A percentile compares a stretch with the other conserved stretches of the same genome.
These are phyloP conservation scores for Claviceps monticola DNA, from an alignment of 2,329 filamentous ascomycete species.

Conservation along the genomic window DNA sequence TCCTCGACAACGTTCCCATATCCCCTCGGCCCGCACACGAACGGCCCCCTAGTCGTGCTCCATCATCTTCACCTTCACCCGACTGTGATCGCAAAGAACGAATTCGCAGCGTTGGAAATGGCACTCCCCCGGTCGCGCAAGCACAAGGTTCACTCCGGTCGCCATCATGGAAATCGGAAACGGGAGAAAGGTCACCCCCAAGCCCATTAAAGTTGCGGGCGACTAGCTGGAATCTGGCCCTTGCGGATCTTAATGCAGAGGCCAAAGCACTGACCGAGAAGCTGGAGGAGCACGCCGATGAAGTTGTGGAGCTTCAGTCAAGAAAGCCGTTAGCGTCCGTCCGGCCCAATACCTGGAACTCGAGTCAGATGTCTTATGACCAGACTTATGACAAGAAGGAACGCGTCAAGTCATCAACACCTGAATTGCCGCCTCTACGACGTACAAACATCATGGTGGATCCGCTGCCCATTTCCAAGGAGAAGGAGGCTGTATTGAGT, in stretches of 20 bases:
- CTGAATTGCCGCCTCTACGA: constrained; percentile 56
- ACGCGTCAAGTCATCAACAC: constrained; percentile 50
- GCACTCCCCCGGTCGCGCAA: constrained; percentile 44
- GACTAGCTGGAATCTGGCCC: constrained; percentile 61
- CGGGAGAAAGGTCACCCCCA: constrained; percentile 20
- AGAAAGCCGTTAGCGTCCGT: constrained; percentile 16
- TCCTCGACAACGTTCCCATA: constrained; percentile 71
- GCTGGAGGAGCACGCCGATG: constrained; percentile 64
- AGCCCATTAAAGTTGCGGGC: constrained; percentile 40
- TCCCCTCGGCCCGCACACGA: constrained; percentile 54
- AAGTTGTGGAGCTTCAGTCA: constrained; percentile 30
- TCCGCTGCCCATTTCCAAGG: constrained; percentile 68
- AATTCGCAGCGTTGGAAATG: constrained; percentile 46
- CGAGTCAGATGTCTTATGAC: constrained; percentile 19
- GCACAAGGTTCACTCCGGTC: constrained; percentile 48
- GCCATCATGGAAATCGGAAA: constrained; percentile 37
- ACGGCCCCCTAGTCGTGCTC: constrained; percentile 37
- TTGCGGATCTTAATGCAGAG: constrained; percentile 56
- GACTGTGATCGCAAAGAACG: constrained; percentile 37
- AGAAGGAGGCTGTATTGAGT: constrained; percentile 73
- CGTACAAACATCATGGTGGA: constrained; percentile 73
- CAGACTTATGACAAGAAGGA: constrained; percentile 29
- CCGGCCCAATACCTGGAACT: constrained; percentile 28
- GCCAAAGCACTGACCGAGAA: constrained; percentile 64
- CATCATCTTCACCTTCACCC: constrained; percentile 40